A percentile compares a stretch with the other conserved stretches of the same genome.
phyloP scores from a whole-genome alignment of 176 grass and related monocot species.

The Themeda triandra region DNA sequence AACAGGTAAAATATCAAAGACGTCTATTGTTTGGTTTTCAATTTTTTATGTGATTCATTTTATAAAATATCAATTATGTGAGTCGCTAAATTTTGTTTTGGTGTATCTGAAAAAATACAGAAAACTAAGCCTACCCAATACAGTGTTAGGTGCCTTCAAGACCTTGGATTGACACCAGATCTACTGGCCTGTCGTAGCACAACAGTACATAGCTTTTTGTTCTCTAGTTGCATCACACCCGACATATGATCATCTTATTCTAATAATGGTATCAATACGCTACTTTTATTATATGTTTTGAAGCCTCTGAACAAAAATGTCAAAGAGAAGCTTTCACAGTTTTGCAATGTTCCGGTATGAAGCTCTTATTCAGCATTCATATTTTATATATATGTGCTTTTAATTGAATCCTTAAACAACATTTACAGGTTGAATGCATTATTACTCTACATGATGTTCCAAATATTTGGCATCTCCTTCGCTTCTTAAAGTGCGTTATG shows the following conservation, averaged over 20 bases:
- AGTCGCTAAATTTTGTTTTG: neutral
- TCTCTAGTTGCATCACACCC: neutral
- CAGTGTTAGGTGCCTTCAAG: conserved; percentile 41
- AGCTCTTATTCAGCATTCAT: neutral
- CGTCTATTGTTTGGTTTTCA: neutral
- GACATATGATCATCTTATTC: neutral
- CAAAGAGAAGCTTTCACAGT: conserved; percentile 58
- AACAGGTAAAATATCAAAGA: conserved; percentile 35
- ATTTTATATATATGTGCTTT: neutral
- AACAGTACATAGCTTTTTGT: neutral
- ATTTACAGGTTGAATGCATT: conserved; percentile 27
- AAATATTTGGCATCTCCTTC: conserved; percentile 53
- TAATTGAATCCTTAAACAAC: neutral
- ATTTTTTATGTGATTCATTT: neutral
- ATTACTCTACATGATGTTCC: conserved; percentile 50
- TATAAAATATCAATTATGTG: neutral
- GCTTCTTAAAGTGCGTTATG: neutral
- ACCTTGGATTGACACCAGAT: conserved; percentile 46
- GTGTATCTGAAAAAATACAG: conserved; percentile 19
- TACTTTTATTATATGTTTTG: conserved; percentile 1
- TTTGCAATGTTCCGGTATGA: conserved; percentile 52
- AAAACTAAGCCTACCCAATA: conserved; percentile 62
- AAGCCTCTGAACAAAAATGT: conserved; percentile 39
- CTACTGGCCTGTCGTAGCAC: conserved; percentile 47
- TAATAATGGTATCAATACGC: neutral